phyloP scores from a whole-genome alignment of 1,284 basidiomycete species.

The Ganoderma lingzhi region DNA sequence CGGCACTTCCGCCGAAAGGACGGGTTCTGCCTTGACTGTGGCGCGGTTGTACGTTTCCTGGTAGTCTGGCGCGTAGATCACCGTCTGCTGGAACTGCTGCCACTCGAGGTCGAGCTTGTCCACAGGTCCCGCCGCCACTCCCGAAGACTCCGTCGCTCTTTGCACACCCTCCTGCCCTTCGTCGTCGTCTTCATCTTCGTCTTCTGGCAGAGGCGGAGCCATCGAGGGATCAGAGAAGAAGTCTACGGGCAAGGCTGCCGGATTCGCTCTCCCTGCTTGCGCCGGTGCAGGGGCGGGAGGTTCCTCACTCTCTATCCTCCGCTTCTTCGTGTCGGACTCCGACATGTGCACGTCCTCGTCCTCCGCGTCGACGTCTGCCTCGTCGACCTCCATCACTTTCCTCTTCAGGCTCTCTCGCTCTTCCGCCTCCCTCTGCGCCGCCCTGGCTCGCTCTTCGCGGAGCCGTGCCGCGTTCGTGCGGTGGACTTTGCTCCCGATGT shows the following conservation, averaged over 20 bases:
- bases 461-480: conserved; percentile 66
- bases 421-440: conserved; percentile 38
- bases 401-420: conserved; percentile 46
- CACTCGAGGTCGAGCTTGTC: conserved; percentile 69
- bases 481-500: conserved; percentile 82
- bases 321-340: conserved; percentile 24
- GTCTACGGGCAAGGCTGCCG: conserved; percentile 61
- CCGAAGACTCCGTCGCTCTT: conserved; percentile 31
- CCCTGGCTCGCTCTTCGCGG: conserved; percentile 55
- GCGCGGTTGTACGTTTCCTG: conserved; percentile 69
- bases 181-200: conserved; percentile 55
- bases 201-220: conserved; percentile 50
- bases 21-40: conserved; percentile 75
- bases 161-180: conserved; percentile 26
- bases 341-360: conserved; percentile 21
- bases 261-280: conserved; percentile 6
- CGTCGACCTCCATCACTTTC: conserved; percentile 51
- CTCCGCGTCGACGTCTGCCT: conserved; percentile 43
- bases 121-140: conserved; percentile 31
- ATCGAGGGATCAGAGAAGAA: conserved; percentile 84
- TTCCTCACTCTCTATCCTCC: conserved; percentile 27
- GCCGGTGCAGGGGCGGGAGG: conserved; percentile 21
- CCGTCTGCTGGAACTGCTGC: conserved; percentile 70
- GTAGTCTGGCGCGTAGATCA: conserved; percentile 51
- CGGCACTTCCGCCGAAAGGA: conserved; percentile 54